phyloP scores from a whole-genome alignment of 768 basidiomycete species.

The Boletus subparvulus region DNA sequence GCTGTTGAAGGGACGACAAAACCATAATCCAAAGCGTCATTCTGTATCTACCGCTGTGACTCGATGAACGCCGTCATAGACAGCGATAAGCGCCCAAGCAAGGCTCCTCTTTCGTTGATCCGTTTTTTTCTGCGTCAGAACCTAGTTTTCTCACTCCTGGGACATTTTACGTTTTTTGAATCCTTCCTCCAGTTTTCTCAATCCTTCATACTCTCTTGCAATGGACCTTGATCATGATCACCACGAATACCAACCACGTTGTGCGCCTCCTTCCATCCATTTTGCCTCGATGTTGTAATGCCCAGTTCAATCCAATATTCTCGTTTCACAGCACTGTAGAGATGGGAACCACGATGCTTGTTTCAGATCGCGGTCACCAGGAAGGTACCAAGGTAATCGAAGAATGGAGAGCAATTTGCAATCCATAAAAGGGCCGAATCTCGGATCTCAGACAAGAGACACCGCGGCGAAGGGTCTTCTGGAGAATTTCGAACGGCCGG shows the following conservation, averaged over 20 bases:
- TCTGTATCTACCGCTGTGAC: slow-evolving; percentile 22
- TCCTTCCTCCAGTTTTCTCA: neutral
- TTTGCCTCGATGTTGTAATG: slow-evolving; percentile 20
- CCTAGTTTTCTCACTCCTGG: slow-evolving; percentile 1
- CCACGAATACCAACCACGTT: slow-evolving; percentile 13
- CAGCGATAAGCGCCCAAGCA: slow-evolving; percentile 17
- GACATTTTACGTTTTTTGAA: slow-evolving; percentile 14
- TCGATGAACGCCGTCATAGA: slow-evolving; percentile 23
- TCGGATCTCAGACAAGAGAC: slow-evolving; percentile 18
- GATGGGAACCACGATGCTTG: slow-evolving; percentile 13
- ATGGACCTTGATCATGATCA: slow-evolving; percentile 16
- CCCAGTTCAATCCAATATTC: slow-evolving; percentile 11
- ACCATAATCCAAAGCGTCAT: slow-evolving; percentile 28
- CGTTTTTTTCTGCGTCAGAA: slow-evolving; percentile 5
- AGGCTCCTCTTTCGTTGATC: neutral
- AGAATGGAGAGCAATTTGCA: slow-evolving; percentile 18
- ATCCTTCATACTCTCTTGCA: slow-evolving; percentile 20
- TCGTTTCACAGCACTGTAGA: neutral
- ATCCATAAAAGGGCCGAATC: slow-evolving; percentile 15
- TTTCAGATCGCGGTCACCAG: slow-evolving; percentile 10
- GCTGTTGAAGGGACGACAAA: slow-evolving; percentile 27
- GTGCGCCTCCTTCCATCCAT: neutral
- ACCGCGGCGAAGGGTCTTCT: slow-evolving; percentile 26
- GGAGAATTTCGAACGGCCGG: slow-evolving; percentile 9
- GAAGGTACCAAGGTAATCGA: slow-evolving; percentile 19